Evolutionary conservation across 2,329 filamentous ascomycete species (phyloP), one percentile per base, ranked within the genome.

Genomic region (Aspergillus sp.): DNA sequence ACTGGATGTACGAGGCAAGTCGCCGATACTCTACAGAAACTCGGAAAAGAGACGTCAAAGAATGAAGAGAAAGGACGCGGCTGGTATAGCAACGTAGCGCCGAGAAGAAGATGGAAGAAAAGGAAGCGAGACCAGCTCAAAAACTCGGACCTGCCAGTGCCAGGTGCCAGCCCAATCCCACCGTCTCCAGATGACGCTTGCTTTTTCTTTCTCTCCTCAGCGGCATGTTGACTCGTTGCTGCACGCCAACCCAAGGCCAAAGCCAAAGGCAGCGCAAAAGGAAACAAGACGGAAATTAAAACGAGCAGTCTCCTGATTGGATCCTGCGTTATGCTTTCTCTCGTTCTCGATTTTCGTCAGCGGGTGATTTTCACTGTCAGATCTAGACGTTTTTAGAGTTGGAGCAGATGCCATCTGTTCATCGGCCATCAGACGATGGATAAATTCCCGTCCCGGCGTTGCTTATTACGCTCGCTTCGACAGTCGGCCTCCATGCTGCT

Each of bases 141-240:
- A 33, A 55, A 50, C 30, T 41, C 34, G 27, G 42, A n/a, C 20
- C n/a, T 11, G 24, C 8, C 27, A 30, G 9, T 30, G 27, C 27
- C 27, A 30, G 27, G 27, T 30, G 27, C 27, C 41, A 46, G 34
- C 15, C 56, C 53, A 56, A 56, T 59, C 52, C 49, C 34, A 33
- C 20, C 41, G 9, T 45, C 48, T 56, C 37, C 34, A 54, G 51
- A 40, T 54, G 56, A 50, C 51, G 56, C 57, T 59, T 56, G 57
- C 57, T 59, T 59, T 58, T 58, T 39, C 39, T 53, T 60, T 51
- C n/a, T 56, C 49, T 48, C 17, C 52, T 40, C 48, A 55, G 52
- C 48, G 22, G 42, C 41, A 59, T 52, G 48, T 49, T 50, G 40
- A 44, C 56, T 58, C 33, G 45, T 53, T 58, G 54, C 56, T 58